Evolutionary conservation across 23 red algal genomes (phyloP).

Genomic region (Gracilaria vermiculophylla): DNA sequence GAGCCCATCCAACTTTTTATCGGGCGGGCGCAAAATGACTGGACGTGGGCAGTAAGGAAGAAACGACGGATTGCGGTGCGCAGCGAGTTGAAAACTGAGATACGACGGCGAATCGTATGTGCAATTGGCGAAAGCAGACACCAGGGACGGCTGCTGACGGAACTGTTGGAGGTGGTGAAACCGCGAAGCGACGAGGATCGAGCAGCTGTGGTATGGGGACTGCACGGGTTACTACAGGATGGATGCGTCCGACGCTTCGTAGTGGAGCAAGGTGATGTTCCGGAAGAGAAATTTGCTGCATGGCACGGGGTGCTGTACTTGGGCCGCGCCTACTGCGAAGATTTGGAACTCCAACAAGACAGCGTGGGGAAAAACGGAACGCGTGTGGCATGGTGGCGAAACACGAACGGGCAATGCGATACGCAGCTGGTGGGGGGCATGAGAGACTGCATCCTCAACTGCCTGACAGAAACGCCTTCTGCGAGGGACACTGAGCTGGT

Average conservation of each 20-base stretch:
- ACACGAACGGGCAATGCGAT: background rate
- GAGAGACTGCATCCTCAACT: background rate
- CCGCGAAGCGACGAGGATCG: background rate
- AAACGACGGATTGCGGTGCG: background rate
- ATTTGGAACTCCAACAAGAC: background rate
- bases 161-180: background rate
- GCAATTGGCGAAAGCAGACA: background rate
- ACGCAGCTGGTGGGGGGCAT: background rate
- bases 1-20: background rate
- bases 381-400: background rate
- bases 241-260: background rate
- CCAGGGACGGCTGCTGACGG: background rate
- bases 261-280: background rate
- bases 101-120: background rate
- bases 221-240: background rate
- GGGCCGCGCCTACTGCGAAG: background rate
- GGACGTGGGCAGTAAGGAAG: background rate
- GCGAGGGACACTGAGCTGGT: background rate
- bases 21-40: background rate
- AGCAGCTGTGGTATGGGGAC: background rate
- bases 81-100: background rate
- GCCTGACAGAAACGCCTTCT: background rate
- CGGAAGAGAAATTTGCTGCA: background rate
- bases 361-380: background rate
- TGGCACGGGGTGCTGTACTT: slow-evolving; percentile 18